Percentiles rank a stretch among this genome's conserved stretches.
phyloP scores from a whole-genome alignment of 2,329 filamentous ascomycete species.

The Colletotrichum sp. region DNA sequence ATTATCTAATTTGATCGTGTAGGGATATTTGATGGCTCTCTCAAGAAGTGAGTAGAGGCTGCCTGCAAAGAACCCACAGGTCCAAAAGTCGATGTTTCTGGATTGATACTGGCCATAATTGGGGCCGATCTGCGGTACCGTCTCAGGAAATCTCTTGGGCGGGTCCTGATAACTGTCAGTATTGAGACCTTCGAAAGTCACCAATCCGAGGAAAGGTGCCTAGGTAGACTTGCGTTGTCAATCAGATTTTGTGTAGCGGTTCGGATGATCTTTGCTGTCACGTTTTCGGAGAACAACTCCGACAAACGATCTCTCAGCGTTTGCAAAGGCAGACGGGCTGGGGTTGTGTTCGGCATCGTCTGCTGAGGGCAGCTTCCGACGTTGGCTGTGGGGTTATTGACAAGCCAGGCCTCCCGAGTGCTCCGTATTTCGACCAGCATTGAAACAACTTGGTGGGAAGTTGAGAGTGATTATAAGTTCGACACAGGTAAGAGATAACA shows the following conservation, averaged over 20 bases:
- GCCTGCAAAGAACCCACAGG: conserved; percentile 40
- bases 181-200: neutral
- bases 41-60: conserved; percentile 39
- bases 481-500: neutral
- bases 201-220: neutral
- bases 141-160: neutral
- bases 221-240: neutral
- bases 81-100: conserved; percentile 13
- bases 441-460: neutral
- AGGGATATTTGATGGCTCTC: conserved; percentile 26
- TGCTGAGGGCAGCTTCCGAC: neutral
- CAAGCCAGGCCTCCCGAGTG: neutral
- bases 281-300: conserved; percentile 5
- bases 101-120: neutral
- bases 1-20: neutral
- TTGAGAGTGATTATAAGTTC: neutral
- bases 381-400: neutral
- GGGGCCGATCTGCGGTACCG: conserved; percentile 6
- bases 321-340: neutral
- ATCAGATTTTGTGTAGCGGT: neutral
- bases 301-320: neutral
- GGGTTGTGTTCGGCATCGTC: neutral
- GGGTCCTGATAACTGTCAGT: neutral
- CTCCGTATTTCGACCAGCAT: neutral
- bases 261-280: conserved; percentile 14